A percentile compares a stretch with the other conserved stretches of the same genome.
Evolutionary conservation across 805 yeast species (phyloP).

Genomic region (Candida rishiriensis): DNA sequence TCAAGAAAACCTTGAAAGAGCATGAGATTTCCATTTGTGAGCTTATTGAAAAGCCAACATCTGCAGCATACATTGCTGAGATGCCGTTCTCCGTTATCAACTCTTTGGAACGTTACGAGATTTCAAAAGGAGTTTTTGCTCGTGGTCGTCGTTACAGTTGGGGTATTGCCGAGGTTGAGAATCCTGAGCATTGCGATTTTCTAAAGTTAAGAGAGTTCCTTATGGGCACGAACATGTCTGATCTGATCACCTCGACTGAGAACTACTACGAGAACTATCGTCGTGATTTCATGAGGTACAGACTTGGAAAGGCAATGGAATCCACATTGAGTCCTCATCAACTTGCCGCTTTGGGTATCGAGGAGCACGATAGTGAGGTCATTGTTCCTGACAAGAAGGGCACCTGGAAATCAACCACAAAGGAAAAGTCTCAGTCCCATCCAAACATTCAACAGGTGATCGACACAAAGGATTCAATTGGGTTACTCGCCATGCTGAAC

Average conservation of each 20-base stretch:
- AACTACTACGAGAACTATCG: conserved; percentile 72
- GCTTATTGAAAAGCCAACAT: conserved; percentile 34
- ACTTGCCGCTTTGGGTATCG: conserved; percentile 16
- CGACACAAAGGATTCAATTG: conserved; percentile 26
- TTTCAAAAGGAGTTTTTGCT: conserved; percentile 44
- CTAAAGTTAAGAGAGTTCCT: conserved; percentile 56
- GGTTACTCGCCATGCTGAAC: conserved; percentile 36
- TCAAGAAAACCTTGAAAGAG: conserved; percentile 45
- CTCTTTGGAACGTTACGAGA: conserved; percentile 46
- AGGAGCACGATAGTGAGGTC: conserved; percentile 16
- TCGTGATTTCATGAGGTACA: conserved; percentile 41
- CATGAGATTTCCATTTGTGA: conserved; percentile 60
- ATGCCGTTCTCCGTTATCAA: conserved; percentile 75
- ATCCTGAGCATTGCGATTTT: conserved; percentile 75
- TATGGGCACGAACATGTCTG: conserved; percentile 69
- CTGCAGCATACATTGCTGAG: conserved; percentile 32
- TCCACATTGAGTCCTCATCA: conserved; percentile 17
- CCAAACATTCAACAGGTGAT: conserved; percentile 28
- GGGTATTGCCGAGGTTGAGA: conserved; percentile 86
- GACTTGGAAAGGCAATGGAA: conserved; percentile 28
- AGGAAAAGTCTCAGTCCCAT: conserved; percentile 13
- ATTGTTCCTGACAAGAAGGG: conserved; percentile 22
- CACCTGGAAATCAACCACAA: conserved; percentile 22
- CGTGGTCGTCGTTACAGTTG: conserved; percentile 77
- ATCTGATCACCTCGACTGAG: conserved; percentile 72